Evolutionary conservation across 257 asterid species (phyloP).

Genomic region (Hygrophila difformis): DNA sequence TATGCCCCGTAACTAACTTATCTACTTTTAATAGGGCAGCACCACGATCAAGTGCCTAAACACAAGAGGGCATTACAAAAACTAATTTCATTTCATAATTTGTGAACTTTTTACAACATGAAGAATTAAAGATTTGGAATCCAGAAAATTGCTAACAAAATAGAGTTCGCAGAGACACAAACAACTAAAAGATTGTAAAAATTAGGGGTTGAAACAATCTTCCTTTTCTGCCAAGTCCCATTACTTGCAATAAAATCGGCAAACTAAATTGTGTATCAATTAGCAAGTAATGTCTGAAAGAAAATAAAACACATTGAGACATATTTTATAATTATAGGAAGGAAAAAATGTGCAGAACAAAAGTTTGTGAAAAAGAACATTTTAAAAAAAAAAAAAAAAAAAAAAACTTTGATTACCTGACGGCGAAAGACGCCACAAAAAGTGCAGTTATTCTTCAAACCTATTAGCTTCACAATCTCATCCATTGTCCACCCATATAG

Average conservation of each 20-base stretch:
- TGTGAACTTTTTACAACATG: no score
- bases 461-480: slow-evolving; percentile 93
- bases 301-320: neutral
- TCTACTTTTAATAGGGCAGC: slow-evolving; percentile 91
- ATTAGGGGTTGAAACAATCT: neutral
- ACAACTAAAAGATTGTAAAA: neutral
- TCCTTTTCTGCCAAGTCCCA: neutral
- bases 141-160: neutral
- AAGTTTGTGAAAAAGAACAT: no score
- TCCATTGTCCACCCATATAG: slow-evolving; percentile 99
- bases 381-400: neutral
- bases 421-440: slow-evolving; percentile 99
- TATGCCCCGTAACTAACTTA: slow-evolving; percentile 95
- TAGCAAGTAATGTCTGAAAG: neutral
- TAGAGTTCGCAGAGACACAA: neutral
- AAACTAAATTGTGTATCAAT: neutral
- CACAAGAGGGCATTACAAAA: slow-evolving; percentile 12
- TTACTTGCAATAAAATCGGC: slow-evolving; percentile 10
- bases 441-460: slow-evolving; percentile 94
- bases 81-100: neutral
- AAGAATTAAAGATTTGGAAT: slow-evolving; percentile 1
- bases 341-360: neutral
- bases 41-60: slow-evolving; percentile 95
- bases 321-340: neutral
- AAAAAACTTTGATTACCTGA: slow-evolving; percentile 46